Conservation (phyloP, 108 stramenopile species). For the Discostella pseudostelligera region DNA sequence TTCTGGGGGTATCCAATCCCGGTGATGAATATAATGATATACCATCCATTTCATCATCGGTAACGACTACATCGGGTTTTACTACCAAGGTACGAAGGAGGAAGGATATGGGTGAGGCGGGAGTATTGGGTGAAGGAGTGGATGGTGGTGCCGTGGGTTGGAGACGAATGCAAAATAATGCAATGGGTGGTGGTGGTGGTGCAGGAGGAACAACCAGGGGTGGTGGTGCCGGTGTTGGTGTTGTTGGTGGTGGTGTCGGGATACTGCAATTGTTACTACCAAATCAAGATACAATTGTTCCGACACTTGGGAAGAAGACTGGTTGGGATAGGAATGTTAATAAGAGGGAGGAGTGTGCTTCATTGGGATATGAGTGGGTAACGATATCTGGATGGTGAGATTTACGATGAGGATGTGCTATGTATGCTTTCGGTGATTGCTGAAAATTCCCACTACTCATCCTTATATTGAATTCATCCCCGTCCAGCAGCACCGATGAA, state of each 20-base stretch:
- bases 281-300: conserved; percentile 45
- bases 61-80: conserved; percentile 14
- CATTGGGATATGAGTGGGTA: conserved; percentile 45
- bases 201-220: too few species aligned
- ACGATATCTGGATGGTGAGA: conserved; percentile 17
- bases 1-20: conserved; percentile 30
- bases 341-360: conserved; percentile 47
- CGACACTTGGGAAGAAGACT: conserved; percentile 54
- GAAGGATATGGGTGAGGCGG: conserved; percentile 22
- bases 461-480: not conserved
- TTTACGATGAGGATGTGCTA: not conserved
- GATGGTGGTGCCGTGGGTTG: conserved; percentile 18
- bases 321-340: conserved; percentile 41
- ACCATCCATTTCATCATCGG: conserved; percentile 29
- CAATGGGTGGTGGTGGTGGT: not conserved
- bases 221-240: not conserved
- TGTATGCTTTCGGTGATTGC: too few species aligned
- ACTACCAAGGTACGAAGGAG: conserved; percentile 6
- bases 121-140: conserved; percentile 3
- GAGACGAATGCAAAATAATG: conserved; percentile 4
- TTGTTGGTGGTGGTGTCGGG: conserved; percentile 20
- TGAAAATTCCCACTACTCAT: too few species aligned
- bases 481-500: not conserved
- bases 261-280: conserved; percentile 57
- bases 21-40: conserved; percentile 43